Evolutionary conservation across 306 rosid genomes (phyloP).

Genomic region (Acacia crassicarpa): DNA sequence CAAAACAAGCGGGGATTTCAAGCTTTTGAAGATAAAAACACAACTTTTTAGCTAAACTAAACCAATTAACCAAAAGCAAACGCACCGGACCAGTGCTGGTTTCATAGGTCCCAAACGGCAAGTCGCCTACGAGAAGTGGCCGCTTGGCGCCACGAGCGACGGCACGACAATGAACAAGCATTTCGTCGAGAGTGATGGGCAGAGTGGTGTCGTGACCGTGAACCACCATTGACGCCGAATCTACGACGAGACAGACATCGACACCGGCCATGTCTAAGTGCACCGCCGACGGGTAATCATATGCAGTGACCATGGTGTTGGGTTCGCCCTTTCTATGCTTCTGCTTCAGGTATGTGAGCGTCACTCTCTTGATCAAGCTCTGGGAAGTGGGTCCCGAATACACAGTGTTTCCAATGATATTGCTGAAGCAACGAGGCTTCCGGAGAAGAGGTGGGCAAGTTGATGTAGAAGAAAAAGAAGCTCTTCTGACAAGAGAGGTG

Average conservation of each 20-base stretch:
- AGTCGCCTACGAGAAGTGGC: conserved; percentile 84
- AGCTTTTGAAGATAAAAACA: background rate
- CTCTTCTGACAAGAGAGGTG: conserved; percentile 30
- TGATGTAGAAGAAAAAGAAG: conserved; percentile 3
- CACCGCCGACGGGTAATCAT: conserved; percentile 86
- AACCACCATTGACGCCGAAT: conserved; percentile 92
- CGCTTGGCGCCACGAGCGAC: conserved; percentile 81
- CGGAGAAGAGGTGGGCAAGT: background rate
- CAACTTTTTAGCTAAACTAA: background rate
- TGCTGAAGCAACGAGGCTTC: conserved; percentile 61
- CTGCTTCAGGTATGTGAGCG: conserved; percentile 55
- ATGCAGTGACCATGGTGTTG: conserved; percentile 88
- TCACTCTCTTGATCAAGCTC: conserved; percentile 54
- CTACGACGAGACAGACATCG: conserved; percentile 79
- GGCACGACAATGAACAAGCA: conserved; percentile 82
- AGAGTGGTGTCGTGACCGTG: conserved; percentile 90
- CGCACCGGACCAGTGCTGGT: conserved; percentile 64
- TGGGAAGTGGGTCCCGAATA: conserved; percentile 72
- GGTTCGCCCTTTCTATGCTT: conserved; percentile 63
- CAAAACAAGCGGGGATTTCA: conserved; percentile 11
- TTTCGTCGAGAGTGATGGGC: conserved; percentile 67
- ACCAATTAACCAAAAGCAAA: background rate
- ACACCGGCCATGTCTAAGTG: conserved; percentile 69
- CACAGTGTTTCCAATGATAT: conserved; percentile 73
- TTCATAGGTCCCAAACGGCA: conserved; percentile 85